Conservation (phyloP, 2,329 filamentous ascomycete genomes). For the Pseudocercospora cruenta region DNA sequence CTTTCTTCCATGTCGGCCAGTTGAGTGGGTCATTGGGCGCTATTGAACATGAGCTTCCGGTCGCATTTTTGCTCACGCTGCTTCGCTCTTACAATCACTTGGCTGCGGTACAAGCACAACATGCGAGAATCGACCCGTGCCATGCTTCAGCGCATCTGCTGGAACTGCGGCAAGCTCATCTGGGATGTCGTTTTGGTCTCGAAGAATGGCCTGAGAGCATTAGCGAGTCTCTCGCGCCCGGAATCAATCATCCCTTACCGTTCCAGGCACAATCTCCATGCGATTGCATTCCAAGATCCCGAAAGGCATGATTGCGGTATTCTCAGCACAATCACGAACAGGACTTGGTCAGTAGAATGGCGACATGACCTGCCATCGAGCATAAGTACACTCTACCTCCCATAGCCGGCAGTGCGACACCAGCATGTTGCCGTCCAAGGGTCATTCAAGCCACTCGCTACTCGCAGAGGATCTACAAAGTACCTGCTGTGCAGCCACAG, state of each 20-base stretch:
- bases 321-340: neutral
- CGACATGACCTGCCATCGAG: neutral
- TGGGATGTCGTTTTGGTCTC: conserved; percentile 53
- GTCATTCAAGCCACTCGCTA: conserved; percentile 2
- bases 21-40: conserved; percentile 55
- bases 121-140: conserved; percentile 36
- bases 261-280: conserved; percentile 54
- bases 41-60: neutral
- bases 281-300: conserved; percentile 53
- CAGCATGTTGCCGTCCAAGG: conserved; percentile 13
- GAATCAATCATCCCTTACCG: conserved; percentile 41
- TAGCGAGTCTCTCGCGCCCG: neutral
- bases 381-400: neutral
- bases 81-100: conserved; percentile 40
- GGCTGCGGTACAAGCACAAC: conserved; percentile 49
- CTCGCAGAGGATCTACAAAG: conserved; percentile 7
- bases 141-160: conserved; percentile 41
- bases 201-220: conserved; percentile 46
- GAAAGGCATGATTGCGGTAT: conserved; percentile 45
- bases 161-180: conserved; percentile 51
- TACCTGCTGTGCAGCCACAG: conserved; percentile 6
- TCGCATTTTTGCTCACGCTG: neutral
- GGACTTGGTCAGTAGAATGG: neutral
- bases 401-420: conserved; percentile 11
- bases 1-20: conserved; percentile 53